Evolutionary conservation across 2,329 filamentous ascomycete genomes (phyloP).

Genomic region (Xylariaceae sp.): DNA sequence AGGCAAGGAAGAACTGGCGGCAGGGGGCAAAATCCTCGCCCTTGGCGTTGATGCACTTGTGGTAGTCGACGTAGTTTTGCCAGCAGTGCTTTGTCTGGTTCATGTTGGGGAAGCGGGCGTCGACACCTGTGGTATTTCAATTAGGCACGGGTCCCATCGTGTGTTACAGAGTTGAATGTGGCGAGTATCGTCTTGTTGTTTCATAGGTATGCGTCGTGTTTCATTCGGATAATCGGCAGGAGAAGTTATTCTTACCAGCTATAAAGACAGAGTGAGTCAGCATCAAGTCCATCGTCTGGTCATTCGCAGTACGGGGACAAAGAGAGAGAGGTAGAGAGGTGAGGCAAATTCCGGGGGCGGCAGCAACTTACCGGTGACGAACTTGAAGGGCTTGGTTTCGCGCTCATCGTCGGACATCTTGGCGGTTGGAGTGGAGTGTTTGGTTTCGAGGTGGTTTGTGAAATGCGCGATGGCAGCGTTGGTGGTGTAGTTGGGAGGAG

Average conservation of each 20-base stretch:
- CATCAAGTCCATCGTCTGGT: slow-evolving; percentile 14
- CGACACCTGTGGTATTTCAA: slow-evolving; percentile 68
- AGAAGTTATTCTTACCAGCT: slow-evolving; percentile 27
- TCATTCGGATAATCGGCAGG: slow-evolving; percentile 2
- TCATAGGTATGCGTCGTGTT: background rate
- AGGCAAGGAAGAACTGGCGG: slow-evolving; percentile 94
- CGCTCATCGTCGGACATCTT: slow-evolving; percentile 90
- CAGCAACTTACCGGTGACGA: slow-evolving; percentile 84
- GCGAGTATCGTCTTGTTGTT: background rate
- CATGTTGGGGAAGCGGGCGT: slow-evolving; percentile 97
- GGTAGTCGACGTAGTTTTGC: slow-evolving; percentile 99
- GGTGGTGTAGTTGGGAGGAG: background rate
- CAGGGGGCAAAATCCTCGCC: slow-evolving; percentile 97
- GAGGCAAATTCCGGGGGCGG: slow-evolving; percentile 24
- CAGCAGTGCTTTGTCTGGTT: slow-evolving; percentile 99
- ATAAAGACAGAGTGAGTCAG: slow-evolving; percentile 18
- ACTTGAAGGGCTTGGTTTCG: slow-evolving; percentile 99
- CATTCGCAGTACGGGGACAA: background rate
- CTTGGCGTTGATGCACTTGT: slow-evolving; percentile 99
- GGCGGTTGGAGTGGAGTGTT: slow-evolving; percentile 40
- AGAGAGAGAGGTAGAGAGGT: background rate
- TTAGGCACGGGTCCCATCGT: background rate
- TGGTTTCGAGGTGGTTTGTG: slow-evolving; percentile 24
- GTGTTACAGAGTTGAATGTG: too few relatives aligned
- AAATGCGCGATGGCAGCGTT: slow-evolving; percentile 31